A percentile compares a stretch with the other conserved stretches of the same genome.
Evolutionary conservation across 371 early-diverging fungal species (phyloP).

Genomic region (Mortierella polycephala): DNA sequence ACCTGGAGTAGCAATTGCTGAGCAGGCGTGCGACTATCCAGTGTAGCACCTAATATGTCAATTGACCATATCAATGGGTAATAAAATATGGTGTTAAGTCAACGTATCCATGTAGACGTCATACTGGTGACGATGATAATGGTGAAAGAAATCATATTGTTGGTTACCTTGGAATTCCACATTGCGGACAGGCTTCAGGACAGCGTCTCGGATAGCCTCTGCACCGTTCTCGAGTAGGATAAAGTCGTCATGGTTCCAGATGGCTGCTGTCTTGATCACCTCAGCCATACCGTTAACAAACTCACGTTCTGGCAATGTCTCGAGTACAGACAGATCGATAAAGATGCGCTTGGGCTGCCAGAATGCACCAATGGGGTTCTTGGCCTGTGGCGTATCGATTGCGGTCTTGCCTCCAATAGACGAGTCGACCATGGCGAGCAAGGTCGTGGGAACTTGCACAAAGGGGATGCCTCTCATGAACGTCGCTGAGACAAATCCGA

Average conservation of each 20-base stretch:
- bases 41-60: slow-evolving; percentile 60
- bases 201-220: slow-evolving; percentile 80
- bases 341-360: slow-evolving; percentile 96
- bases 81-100: not conserved
- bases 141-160: slow-evolving; percentile 5
- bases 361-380: slow-evolving; percentile 97
- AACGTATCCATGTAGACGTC: not conserved
- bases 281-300: slow-evolving; percentile 98
- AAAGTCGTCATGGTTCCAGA: slow-evolving; percentile 91
- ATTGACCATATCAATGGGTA: not conserved
- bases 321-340: slow-evolving; percentile 88
- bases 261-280: slow-evolving; percentile 97
- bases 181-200: slow-evolving; percentile 63
- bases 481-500: slow-evolving; percentile 96
- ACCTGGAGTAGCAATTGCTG: slow-evolving; percentile 82
- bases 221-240: slow-evolving; percentile 86
- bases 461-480: slow-evolving; percentile 98
- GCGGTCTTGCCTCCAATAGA: slow-evolving; percentile 98
- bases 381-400: slow-evolving; percentile 94
- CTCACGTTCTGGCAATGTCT: slow-evolving; percentile 92
- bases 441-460: slow-evolving; percentile 95
- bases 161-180: slow-evolving; percentile 63
- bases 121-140: too few relatives aligned
- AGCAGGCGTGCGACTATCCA: slow-evolving; percentile 71
- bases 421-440: slow-evolving; percentile 98